Evolutionary conservation across 371 early-diverging fungal genomes (phyloP).

Genomic region (Mucor piriformis): DNA sequence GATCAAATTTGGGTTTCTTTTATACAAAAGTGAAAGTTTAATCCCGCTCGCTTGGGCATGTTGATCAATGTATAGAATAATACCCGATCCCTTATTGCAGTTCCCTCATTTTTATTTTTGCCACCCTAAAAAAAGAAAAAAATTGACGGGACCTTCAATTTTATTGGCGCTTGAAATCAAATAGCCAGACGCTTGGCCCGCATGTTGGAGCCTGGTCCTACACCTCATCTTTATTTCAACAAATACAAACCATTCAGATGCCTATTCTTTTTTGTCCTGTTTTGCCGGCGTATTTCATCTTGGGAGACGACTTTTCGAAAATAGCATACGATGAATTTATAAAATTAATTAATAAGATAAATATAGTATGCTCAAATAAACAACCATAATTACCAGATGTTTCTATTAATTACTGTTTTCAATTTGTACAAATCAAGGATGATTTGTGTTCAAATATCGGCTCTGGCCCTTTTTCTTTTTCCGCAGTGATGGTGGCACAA

Average conservation of each 20-base stretch:
- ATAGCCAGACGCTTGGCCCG: neutral
- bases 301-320: no score
- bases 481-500: neutral
- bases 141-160: slow-evolving; percentile 9
- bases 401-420: no score
- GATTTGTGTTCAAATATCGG: no score
- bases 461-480: no score
- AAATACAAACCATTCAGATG: no score
- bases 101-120: slow-evolving; percentile 1
- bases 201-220: neutral
- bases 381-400: no score
- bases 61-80: neutral
- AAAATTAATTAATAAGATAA: no score
- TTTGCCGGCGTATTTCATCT: no score
- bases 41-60: slow-evolving; percentile 13
- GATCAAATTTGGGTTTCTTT: slow-evolving; percentile 3
- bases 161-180: slow-evolving; percentile 10
- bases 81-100: neutral
- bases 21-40: slow-evolving; percentile 9
- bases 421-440: no score
- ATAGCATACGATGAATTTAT: no score
- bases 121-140: slow-evolving; percentile 3
- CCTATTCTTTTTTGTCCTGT: no score
- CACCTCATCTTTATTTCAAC: neutral
- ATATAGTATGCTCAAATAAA: no score